Evolutionary conservation across 179 eudicot species (phyloP), one percentile per base, ranked within the genome.

Genomic region (Silene vulgaris): DNA sequence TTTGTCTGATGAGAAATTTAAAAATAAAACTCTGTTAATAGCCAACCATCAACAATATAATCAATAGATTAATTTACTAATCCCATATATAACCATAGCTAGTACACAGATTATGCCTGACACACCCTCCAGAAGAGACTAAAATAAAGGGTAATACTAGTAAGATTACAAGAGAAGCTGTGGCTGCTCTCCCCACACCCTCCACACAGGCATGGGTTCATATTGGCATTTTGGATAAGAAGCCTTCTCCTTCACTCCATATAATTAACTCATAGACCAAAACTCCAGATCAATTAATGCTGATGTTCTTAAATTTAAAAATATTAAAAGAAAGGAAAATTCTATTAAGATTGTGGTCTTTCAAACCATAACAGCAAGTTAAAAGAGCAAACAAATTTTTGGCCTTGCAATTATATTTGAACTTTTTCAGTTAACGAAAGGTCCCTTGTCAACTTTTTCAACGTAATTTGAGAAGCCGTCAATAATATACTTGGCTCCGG

Each of bases 1-100:
- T 93, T 96, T 75, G 97, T 96, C 99, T 96, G 94, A 79, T 61
- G 79, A 76, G 66, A n/a, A 56, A 32, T 2, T 40, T 45, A 57
- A 48, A 72, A 65, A 28, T 1, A 14, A 17, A 61, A 8, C n/a
- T 61, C 14, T 8, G 59, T 48, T 2, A 76, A 68, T 21, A 71
- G 3, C 32, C 74, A 4, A 37, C 35, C 60, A 70, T n/a, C 17
- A 4, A 75, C 12, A 69, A 20, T 69, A 5, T 9, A 68, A 11
- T 32, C 71, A 66, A 59, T 20, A 45, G 65, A 4, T 21, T 45
- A 78, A 29, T 66, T 62, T 29, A 50, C 23, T 32, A 32, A 62
- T 26, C 48, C 5, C 30, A 20, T 20, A 9, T n/a, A 68, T 48
- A 74, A n/a, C 35, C n/a, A 19, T 50, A 50, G 32, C 57, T 19